Evolutionary conservation across 2,329 filamentous ascomycete species (phyloP), one percentile per base, ranked within the genome.

Genomic region (Rugonectria rugulosa): DNA sequence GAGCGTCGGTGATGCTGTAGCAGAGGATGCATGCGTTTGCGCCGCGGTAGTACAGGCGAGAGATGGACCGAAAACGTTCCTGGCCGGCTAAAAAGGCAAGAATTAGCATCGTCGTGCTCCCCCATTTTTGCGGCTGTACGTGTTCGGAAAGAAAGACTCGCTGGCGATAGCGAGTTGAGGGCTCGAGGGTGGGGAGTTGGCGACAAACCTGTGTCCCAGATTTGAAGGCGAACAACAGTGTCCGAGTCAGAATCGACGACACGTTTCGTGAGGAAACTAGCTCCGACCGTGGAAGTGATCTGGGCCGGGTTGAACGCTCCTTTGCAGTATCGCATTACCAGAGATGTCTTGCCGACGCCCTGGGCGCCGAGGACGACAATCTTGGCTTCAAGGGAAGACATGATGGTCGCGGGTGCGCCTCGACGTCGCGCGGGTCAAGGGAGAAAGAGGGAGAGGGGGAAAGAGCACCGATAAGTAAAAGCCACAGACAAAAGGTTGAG

Each of bases 41-140:
- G 71, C 93, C 93, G 70, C 94, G 89, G 77, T 99, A 99, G 80
- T 98, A 98, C 49, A 99, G 86, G 53, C 93, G 89, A 9, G 92
- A 96, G 69, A 99, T 98, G 59, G 90, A 93, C 66, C 94, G 87
- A 74, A 98, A 99, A 53, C 94, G 87, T 78, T 99, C 94, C 72
- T 99, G 94, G 58, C 94, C 94, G 53, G 94, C 87, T 80, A 71
- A 52, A 20, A 17, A 19, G 32, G 27, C 27, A 34, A 43, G 42
- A 32, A 38, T 53, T 53, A 47, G 50, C 37, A 32, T 32, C 27
- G 12, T 24, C 20, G 12, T 24, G 11, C 7, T 23, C 23, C 19
- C 17, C n/a, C 8, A 9, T 21, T 45, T 11, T 41, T 32, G 38
- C 50, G 17, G 32, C 37, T 24, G 19, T 27, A 5, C 20, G 17